Evolutionary conservation across 495 filamentous ascomycete species (phyloP), one percentile per base, ranked within the genome.

Genomic region (Penicillium paxilli): DNA sequence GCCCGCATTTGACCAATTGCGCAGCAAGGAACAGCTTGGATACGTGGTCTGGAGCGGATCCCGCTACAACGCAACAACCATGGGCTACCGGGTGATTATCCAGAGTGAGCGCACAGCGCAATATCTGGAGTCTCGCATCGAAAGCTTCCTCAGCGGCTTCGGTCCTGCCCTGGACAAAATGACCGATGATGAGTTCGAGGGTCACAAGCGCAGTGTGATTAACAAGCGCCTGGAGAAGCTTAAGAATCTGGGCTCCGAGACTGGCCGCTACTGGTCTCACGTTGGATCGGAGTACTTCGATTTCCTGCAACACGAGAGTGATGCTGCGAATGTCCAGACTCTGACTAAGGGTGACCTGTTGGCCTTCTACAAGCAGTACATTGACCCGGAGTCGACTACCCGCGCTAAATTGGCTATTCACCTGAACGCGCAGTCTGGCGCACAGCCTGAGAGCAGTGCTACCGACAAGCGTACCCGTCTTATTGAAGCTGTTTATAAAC

Each of bases 1-100:
- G 76, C 91, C 92, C 16, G 88, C 85, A 21, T 99, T 98, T 67
- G 89, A 99, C 68, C 89, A 92, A 65, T 78, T 99, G 2, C 85
- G 94, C 38, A 97, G 94, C 38, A 97, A 97, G 68, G 94, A 99
- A 68, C 94, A 99, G 69, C 87, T 99, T 8, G 94, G 94, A 12
- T 99, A 99, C 63, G 87, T 98, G 41, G 94, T 99, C 1, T 96
- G 89, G 75, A 93, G 87, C 44, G 90, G 91, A 12, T 72, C 83
- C 11, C 78, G 88, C 40, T 78, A 85, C 50, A 83, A 80, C 30
- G 68, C 83, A 41, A 92, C 87, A 0, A 90, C 87, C 4, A 87
- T 90, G 49, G 89, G 89, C 7, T 96, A 92, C 66, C 82, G 92
- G 10, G 86, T 99, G 52, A 85, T 98, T 58, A 93, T 99, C 40